phyloP scores from a whole-genome alignment of 2,329 filamentous ascomycete genomes.

The Hymenoscyphus scutula region DNA sequence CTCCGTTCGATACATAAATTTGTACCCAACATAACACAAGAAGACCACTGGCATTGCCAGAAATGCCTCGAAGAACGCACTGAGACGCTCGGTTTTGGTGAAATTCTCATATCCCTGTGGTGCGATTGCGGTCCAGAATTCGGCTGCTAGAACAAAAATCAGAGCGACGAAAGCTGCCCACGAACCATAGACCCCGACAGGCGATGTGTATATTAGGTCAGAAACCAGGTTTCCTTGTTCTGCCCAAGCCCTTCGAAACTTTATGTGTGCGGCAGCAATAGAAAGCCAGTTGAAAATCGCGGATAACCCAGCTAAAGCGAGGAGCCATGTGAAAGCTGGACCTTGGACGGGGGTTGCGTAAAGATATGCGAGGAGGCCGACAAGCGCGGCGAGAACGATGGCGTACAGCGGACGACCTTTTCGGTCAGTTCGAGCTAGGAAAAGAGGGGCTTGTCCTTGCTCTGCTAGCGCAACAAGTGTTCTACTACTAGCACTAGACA shows the following conservation, averaged over 20 bases:
- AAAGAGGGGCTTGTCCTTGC: slow-evolving; percentile 75
- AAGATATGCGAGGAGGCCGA: slow-evolving; percentile 77
- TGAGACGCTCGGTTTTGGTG: slow-evolving; percentile 48
- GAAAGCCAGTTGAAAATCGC: slow-evolving; percentile 77
- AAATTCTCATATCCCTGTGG: slow-evolving; percentile 57
- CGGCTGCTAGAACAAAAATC: slow-evolving; percentile 38
- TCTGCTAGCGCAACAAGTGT: slow-evolving; percentile 88
- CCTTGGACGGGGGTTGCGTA: slow-evolving; percentile 55
- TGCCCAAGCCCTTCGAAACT: slow-evolving; percentile 78
- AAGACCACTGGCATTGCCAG: slow-evolving; percentile 67
- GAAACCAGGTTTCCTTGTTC: slow-evolving; percentile 57
- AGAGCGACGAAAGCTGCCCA: slow-evolving; percentile 59
- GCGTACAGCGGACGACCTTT: slow-evolving; percentile 75
- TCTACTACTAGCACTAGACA: slow-evolving; percentile 65
- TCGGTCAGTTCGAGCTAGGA: slow-evolving; percentile 79
- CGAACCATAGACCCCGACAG: slow-evolving; percentile 59
- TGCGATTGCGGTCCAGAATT: slow-evolving; percentile 79
- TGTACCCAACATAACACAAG: slow-evolving; percentile 70
- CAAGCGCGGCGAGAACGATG: slow-evolving; percentile 60
- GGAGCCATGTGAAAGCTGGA: slow-evolving; percentile 75
- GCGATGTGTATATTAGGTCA: slow-evolving; percentile 61
- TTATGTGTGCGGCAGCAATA: slow-evolving; percentile 85
- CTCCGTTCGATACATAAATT: slow-evolving; percentile 70
- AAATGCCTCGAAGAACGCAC: slow-evolving; percentile 72
- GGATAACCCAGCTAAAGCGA: slow-evolving; percentile 69